Evolutionary conservation across 2,329 filamentous ascomycete genomes (phyloP).

Genomic region (Penicillium sp.): DNA sequence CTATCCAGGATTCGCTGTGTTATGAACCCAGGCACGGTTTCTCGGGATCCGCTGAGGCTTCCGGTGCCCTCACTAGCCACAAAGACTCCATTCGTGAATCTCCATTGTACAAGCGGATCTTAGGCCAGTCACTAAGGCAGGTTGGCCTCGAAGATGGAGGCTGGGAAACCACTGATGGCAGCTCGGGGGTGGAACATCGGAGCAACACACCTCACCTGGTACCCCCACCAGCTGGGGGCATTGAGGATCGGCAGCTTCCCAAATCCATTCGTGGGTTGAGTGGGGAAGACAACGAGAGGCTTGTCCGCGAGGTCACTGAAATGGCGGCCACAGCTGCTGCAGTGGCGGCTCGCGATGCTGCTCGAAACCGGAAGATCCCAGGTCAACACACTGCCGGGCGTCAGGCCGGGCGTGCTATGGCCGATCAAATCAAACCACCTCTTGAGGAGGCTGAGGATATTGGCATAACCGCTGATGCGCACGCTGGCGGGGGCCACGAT

Average conservation of each 20-base stretch:
- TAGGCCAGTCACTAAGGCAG: constrained; percentile 86
- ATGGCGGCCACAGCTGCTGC: constrained; percentile 90
- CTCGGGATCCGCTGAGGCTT: constrained; percentile 30
- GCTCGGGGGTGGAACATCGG: constrained; percentile 22
- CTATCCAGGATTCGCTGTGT: constrained; percentile 28
- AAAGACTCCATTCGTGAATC: constrained; percentile 78
- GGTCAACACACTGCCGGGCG: constrained; percentile 35
- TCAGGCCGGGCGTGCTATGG: constrained; percentile 38
- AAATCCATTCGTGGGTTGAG: constrained; percentile 65
- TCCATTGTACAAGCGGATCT: constrained; percentile 86
- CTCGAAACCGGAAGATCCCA: constrained; percentile 54
- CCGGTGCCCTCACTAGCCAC: constrained; percentile 48
- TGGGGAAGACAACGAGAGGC: constrained; percentile 75
- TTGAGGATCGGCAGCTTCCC: constrained; percentile 35
- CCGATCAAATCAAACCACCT: constrained; percentile 37
- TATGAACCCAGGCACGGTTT: constrained; percentile 38
- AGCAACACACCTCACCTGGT: constrained; percentile 67
- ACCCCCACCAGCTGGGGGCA: constrained; percentile 64
- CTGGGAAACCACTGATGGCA: constrained; percentile 29
- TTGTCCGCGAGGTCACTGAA: constrained; percentile 87
- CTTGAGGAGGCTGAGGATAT: constrained; percentile 51
- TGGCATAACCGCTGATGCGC: constrained; percentile 38
- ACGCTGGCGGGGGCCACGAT: constrained; percentile 74
- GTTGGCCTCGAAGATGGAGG: constrained; percentile 67
- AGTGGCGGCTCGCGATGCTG: constrained; percentile 77